Percentiles rank a stretch among this genome's conserved stretches.
Evolutionary conservation across 768 basidiomycete species (phyloP).

Genomic region (Scleroderma citrinum): DNA sequence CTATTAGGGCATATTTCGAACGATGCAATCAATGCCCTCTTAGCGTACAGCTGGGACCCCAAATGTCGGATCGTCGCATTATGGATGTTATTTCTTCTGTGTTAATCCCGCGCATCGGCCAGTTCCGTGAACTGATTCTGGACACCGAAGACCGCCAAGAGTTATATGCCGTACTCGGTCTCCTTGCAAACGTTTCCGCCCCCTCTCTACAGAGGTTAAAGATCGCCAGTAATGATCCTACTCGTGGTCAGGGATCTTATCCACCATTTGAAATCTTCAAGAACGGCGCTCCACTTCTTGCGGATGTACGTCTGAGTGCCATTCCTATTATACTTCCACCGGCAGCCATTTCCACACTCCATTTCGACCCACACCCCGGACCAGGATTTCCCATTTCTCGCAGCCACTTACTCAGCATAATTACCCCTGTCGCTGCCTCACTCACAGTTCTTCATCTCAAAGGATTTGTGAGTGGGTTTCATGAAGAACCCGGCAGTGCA

Average conservation of each 20-base stretch:
- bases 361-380: constrained; percentile 31
- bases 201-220: constrained; percentile 23
- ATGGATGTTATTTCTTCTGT: constrained; percentile 23
- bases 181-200: constrained; percentile 20
- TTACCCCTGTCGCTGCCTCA: constrained; percentile 21
- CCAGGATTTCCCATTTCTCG: constrained; percentile 22
- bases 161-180: constrained; percentile 15
- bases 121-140: constrained; percentile 26
- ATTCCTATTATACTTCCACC: constrained; percentile 27
- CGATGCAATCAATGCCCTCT: constrained; percentile 29
- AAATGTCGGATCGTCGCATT: constrained; percentile 15
- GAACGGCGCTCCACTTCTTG: constrained; percentile 26
- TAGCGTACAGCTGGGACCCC: constrained; percentile 27
- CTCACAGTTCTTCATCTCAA: constrained; percentile 28
- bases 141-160: constrained; percentile 29
- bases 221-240: constrained; percentile 22
- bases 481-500: constrained; percentile 28
- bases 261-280: constrained; percentile 28
- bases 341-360: constrained; percentile 24
- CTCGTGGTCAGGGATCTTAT: constrained; percentile 20
- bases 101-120: constrained; percentile 26
- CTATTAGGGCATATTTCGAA: constrained; percentile 25
- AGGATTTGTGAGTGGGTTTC: constrained; percentile 28
- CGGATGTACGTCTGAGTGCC: constrained; percentile 27
- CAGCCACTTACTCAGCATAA: constrained; percentile 24